Evolutionary conservation across 495 filamentous ascomycete genomes (phyloP).

Genomic region (Delitschia confertaspora): DNA sequence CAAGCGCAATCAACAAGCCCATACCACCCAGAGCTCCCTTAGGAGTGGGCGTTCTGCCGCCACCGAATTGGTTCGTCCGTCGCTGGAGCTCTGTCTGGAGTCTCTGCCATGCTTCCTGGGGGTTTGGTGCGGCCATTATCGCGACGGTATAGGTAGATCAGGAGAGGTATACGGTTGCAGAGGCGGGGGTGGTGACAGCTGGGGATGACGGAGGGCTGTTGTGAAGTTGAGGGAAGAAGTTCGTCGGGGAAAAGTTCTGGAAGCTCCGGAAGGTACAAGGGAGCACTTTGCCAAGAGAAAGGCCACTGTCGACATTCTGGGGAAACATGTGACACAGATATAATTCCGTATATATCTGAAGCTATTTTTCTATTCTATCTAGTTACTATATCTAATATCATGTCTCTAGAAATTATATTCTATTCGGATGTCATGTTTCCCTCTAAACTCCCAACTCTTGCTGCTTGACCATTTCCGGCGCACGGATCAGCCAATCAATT

Average conservation of each 20-base stretch:
- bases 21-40: constrained; percentile 29
- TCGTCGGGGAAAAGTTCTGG: constrained; percentile 7
- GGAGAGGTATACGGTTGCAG: not conserved
- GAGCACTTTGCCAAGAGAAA: constrained; percentile 16
- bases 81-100: constrained; percentile 49
- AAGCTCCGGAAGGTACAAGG: constrained; percentile 9
- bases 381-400: no score
- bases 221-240: constrained; percentile 17
- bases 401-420: no score
- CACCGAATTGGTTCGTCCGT: constrained; percentile 38
- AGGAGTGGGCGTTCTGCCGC: constrained; percentile 37
- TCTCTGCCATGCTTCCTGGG: constrained; percentile 55
- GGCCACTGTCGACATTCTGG: no score
- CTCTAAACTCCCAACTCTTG: no score
- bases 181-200: not conserved
- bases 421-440: no score
- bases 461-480: no score
- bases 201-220: not conserved
- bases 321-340: no score
- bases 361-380: no score
- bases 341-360: no score
- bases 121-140: constrained; percentile 39
- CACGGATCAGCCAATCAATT: constrained; percentile 33
- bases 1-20: constrained; percentile 49
- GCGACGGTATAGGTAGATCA: not conserved